Base-by-base conservation (phyloP, 208 protist genomes). In the Crithidia fasciculata region DNA sequence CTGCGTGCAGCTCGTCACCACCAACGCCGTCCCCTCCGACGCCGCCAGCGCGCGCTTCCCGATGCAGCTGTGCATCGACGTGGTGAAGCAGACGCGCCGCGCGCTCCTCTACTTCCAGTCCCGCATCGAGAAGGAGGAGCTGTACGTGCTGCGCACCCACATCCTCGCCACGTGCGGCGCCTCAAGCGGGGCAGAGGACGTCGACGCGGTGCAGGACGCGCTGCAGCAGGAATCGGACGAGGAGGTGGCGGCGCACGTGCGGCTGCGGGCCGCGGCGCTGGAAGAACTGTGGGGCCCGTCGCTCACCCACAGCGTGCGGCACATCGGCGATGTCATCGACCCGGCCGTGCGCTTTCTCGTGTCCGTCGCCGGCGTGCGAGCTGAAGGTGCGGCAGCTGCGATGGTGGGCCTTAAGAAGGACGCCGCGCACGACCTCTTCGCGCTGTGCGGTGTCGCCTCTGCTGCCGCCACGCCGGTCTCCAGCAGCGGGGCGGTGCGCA, bases 61-160 rank as follows among this genome's bases (percentile, higher is more conserved):
- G 2, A 16, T 88, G 58, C 88, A 93, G 79, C 64, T 96, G 28
- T 89, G 82, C 53, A 74, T 91, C 39, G 84, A 96, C 72, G 80
- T 84, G 39, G 76, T 94, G 45, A 82, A 83, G 68, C 87, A 94
- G 65, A 81, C 86, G 18, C 83, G 87, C n/a, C 83, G 83, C 19
- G 81, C 80, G 44, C 79, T 86, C 19, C 13, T 84, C 39, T 70
- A 84, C 54, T 89, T 96, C 71, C 68, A 86, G 37, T 68, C 74
- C 15, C 71, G 69, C 37, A 44, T 93, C 16, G 71, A 81, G 60
- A 76, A 66, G 61, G 83, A 84, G 55, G 78, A 81, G 60, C 19
- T 64, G n/a, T 53, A 43, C 19, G 40, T 67, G 36, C 67, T 83
- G 44, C 58, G 65, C 15, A 41, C 15, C 13, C 54, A 57, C 57